phyloP scores from a whole-genome alignment of 768 basidiomycete species.

The Leccinum olivaceopallidum region DNA sequence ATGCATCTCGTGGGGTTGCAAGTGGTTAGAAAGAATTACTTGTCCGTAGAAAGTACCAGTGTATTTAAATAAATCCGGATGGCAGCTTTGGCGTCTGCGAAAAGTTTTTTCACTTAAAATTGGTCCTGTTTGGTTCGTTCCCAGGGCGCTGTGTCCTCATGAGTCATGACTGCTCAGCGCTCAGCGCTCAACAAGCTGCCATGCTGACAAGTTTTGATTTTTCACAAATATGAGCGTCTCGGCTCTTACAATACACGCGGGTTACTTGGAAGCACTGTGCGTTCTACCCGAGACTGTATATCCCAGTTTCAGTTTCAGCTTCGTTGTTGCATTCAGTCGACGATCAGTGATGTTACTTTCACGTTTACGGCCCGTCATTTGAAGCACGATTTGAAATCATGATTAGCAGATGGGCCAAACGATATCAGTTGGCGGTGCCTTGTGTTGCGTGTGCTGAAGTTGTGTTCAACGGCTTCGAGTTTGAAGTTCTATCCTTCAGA shows the following conservation, averaged over 20 bases:
- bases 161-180: too few relatives aligned
- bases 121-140: constrained; percentile 24
- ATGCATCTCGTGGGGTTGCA: constrained; percentile 31
- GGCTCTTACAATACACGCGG: background rate
- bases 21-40: background rate
- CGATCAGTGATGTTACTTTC: background rate
- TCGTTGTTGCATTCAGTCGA: background rate
- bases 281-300: background rate
- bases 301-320: background rate
- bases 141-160: background rate
- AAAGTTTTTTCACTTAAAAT: constrained; percentile 22
- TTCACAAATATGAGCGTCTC: background rate
- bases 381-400: background rate
- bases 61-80: constrained; percentile 12
- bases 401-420: too few relatives aligned
- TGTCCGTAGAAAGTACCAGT: background rate
- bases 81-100: background rate
- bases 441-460: background rate
- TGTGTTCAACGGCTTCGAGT: background rate
- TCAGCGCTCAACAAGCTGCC: background rate
- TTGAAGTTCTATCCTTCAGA: background rate
- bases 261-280: background rate
- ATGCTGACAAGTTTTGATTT: background rate
- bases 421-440: background rate
- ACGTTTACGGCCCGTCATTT: background rate